Evolutionary conservation across 257 asterid genomes (phyloP).

Genomic region (Solanum clarkiae): DNA sequence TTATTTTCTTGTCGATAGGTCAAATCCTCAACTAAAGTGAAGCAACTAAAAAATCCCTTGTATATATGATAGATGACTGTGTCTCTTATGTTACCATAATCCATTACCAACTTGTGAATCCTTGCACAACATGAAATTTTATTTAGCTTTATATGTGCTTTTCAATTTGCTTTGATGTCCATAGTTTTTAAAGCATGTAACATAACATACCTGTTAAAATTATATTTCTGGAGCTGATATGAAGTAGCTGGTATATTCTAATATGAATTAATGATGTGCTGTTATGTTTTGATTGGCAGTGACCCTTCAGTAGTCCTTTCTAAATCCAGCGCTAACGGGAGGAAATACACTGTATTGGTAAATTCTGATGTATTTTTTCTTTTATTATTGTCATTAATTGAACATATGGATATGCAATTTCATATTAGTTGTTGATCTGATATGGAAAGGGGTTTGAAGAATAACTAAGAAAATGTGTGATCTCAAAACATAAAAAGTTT

Average conservation of each 20-base stretch:
- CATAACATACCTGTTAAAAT: not conserved
- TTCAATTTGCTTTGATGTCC: not conserved
- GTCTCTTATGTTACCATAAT: not conserved
- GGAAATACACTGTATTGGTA: slow-evolving; percentile 69
- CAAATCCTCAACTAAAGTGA: not conserved
- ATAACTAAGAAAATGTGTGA: not conserved
- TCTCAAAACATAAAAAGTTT: not conserved
- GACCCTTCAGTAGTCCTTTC: slow-evolving; percentile 20
- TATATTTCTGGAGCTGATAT: not conserved
- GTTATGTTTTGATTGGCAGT: slow-evolving; percentile 23
- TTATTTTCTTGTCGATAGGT: not conserved
- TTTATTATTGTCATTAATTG: not conserved
- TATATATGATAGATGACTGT: not conserved
- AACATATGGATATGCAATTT: not conserved
- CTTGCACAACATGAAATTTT: not conserved
- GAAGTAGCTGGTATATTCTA: not conserved
- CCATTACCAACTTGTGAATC: not conserved
- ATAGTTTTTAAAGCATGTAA: not conserved
- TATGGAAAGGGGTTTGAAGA: not conserved
- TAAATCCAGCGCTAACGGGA: slow-evolving; percentile 30
- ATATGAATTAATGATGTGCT: not conserved
- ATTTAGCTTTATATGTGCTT: not conserved
- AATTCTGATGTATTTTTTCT: not conserved
- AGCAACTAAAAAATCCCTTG: not conserved
- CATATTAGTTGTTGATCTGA: not conserved